Evolutionary conservation across 2,329 filamentous ascomycete species (phyloP).

Genomic region (Aspergillus phoenicis): DNA sequence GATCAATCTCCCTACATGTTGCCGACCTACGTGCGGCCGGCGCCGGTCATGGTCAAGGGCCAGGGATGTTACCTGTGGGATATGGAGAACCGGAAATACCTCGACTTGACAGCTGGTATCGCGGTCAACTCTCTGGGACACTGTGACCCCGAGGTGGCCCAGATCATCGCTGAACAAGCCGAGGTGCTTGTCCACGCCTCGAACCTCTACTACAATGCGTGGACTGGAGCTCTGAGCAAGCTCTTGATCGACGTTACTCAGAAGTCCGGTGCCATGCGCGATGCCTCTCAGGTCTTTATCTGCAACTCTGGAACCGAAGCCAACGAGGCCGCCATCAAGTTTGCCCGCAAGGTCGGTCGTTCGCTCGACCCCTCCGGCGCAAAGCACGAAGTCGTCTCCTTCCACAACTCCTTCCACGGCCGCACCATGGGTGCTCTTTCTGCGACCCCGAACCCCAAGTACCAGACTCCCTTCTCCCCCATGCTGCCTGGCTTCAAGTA

Average conservation of each 20-base stretch:
- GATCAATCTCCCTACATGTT: constrained; percentile 88
- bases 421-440: constrained; percentile 93
- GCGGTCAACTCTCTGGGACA: constrained; percentile 93
- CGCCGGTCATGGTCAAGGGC: constrained; percentile 86
- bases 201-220: constrained; percentile 96
- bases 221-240: constrained; percentile 87
- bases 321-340: constrained; percentile 97
- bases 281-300: constrained; percentile 79
- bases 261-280: constrained; percentile 78
- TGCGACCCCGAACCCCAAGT: constrained; percentile 97
- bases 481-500: constrained; percentile 94
- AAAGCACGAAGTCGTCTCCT: constrained; percentile 87
- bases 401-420: constrained; percentile 90
- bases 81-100: constrained; percentile 81
- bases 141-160: constrained; percentile 75
- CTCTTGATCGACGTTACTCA: constrained; percentile 79
- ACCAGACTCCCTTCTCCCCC: constrained; percentile 90
- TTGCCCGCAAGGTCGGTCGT: constrained; percentile 88
- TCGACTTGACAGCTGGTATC: constrained; percentile 95
- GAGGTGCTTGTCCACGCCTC: constrained; percentile 85
- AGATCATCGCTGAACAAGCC: constrained; percentile 76
- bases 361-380: constrained; percentile 67
- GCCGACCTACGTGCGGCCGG: constrained; percentile 86
- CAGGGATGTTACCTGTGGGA: constrained; percentile 89
- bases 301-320: constrained; percentile 97